Evolutionary conservation across 257 asterid species (phyloP), one percentile per base, ranked within the genome.

Genomic region (Asclepias syriaca): DNA sequence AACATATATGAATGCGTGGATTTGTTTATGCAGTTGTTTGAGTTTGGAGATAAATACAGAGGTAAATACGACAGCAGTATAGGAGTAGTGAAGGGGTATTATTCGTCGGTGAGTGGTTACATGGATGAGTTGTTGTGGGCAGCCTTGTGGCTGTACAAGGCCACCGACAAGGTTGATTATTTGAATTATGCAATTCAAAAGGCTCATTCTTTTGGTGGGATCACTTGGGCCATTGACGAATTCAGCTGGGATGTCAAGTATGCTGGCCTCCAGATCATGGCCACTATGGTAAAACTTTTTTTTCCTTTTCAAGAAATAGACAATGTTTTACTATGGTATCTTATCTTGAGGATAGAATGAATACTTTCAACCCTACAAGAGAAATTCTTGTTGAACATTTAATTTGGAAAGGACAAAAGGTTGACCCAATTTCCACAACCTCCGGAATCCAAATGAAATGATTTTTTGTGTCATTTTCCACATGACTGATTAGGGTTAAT

Each of bases 171-270:
- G 46, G 7, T 5, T 0, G 5, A 55, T 19, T 95, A 80, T 81
- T 78, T 90, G 72, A 83, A 88, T 57, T 92, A 90, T 85, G 90
- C 79, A 0, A 70, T 86, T 10, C 66, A 83, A 0, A 92, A 90
- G 39, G 97, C 87, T 50, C 3, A 69, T 4, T 71, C 90, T 27
- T 85, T 87, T 74, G 96, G 94, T 78, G 99, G 98, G 84, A 85
- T 84, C 82, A 87, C 94, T 61, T 92, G 98, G 98, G 76, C 95
- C 84, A 85, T 88, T 12, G 22, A 82, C 1, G 99, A 95, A 43
- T 95, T 95, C 84, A 87, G 98, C 78, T 95, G 99, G 99, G 99
- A 95, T 70, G 93, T 89, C 46, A 92, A 95, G 60, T 85, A 80
- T 68, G 97, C 97, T 48, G 99, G 96, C n/a, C 65, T 87, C 40